Conservation (phyloP, 345 rosid genomes). For the Ceriops tagal region DNA sequence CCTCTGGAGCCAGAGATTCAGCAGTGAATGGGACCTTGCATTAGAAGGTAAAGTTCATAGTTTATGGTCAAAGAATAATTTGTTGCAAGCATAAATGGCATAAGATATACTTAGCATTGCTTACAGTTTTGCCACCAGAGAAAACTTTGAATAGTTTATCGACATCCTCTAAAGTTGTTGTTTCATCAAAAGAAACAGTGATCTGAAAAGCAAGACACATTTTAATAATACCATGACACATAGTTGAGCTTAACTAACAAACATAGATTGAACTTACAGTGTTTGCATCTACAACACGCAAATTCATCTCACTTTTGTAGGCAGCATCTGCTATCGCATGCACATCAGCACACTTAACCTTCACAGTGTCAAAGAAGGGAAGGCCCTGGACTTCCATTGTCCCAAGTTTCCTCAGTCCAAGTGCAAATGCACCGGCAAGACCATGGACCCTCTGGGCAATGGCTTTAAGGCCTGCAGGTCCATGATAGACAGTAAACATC, state of each 20-base stretch:
- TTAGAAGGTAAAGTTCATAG: slow-evolving; percentile 5
- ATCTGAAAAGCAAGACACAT: slow-evolving; percentile 46
- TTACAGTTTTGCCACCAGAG: slow-evolving; percentile 72
- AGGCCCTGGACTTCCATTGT: slow-evolving; percentile 73
- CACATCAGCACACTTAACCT: slow-evolving; percentile 78
- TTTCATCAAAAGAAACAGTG: slow-evolving; percentile 91
- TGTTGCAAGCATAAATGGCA: slow-evolving; percentile 13
- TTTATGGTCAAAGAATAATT: slow-evolving; percentile 5
- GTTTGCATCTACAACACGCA: slow-evolving; percentile 74
- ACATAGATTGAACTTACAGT: slow-evolving; percentile 52
- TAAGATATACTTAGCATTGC: slow-evolving; percentile 25
- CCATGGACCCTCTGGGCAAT: slow-evolving; percentile 90
- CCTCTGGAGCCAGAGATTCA: slow-evolving; percentile 83
- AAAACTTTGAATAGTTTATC: slow-evolving; percentile 77
- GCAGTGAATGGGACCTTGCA: slow-evolving; percentile 81
- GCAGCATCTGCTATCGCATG: slow-evolving; percentile 78
- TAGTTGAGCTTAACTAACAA: slow-evolving; percentile 1
- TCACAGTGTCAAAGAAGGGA: slow-evolving; percentile 95
- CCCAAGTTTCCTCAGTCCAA: slow-evolving; percentile 90
- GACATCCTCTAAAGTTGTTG: slow-evolving; percentile 91
- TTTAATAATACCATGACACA: slow-evolving; percentile 15
- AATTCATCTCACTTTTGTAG: slow-evolving; percentile 61
- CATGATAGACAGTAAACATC: slow-evolving; percentile 97
- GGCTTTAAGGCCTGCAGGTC: slow-evolving; percentile 83
- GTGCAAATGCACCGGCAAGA: slow-evolving; percentile 79